Conservation (phyloP, 345 rosid genomes). For the Dovyalis caffra region DNA sequence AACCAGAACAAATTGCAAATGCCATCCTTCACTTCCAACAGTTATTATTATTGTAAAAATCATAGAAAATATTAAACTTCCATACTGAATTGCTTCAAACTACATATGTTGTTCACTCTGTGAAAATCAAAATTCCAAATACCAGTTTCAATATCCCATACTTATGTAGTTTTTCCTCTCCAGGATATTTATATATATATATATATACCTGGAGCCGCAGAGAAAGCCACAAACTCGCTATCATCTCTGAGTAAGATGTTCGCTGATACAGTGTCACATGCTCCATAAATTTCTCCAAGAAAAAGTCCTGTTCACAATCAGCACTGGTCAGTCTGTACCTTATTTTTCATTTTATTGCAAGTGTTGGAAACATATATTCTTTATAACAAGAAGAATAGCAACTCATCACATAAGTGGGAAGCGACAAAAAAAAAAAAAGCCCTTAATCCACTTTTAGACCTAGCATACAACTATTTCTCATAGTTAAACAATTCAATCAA, state of each 20-base stretch:
- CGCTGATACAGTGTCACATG: constrained; percentile 63
- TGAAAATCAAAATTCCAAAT: no score
- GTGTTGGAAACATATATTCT: background rate
- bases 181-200: no score
- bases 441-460: background rate
- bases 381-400: background rate
- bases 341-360: background rate
- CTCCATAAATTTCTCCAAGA: constrained; percentile 56
- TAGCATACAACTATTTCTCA: background rate
- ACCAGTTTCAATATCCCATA: background rate
- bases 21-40: constrained; percentile 4
- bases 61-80: background rate
- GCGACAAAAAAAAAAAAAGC: background rate
- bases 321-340: constrained; percentile 2
- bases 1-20: background rate
- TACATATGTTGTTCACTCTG: background rate
- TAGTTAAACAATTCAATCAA: background rate
- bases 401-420: no score
- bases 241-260: constrained; percentile 77
- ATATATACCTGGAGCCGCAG: constrained; percentile 85
- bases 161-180: background rate
- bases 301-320: constrained; percentile 53
- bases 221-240: constrained; percentile 94
- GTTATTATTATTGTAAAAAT: constrained; percentile 4
- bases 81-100: background rate